A percentile compares a stretch with the other conserved stretches of the same genome.
These are phyloP conservation scores for Desmodesmus armatus DNA, from an alignment of 139 green algal species.

Conservation along the genomic window DNA sequence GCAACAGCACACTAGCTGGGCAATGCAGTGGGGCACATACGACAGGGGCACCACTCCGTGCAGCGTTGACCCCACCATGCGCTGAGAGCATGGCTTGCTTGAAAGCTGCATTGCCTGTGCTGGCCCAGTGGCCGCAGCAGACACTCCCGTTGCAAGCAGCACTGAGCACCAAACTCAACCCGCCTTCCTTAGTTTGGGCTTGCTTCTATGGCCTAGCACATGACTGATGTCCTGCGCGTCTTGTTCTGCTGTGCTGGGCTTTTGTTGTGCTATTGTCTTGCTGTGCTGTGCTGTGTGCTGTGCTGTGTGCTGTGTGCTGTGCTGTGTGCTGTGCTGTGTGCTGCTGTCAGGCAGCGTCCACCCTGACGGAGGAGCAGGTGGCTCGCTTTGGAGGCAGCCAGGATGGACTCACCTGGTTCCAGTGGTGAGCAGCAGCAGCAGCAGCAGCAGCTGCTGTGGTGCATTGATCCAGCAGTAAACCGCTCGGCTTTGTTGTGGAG, in stretches of 20 bases:
- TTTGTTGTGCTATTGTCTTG: background rate
- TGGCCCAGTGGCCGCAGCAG: no score
- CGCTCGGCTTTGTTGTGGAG: background rate
- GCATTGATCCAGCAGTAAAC: background rate
- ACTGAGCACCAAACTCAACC: no score
- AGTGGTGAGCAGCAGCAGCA: constrained; percentile 41
- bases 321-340: no score
- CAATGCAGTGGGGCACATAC: background rate
- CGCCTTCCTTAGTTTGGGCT: no score
- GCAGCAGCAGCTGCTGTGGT: background rate
- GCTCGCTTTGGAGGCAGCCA: constrained; percentile 11
- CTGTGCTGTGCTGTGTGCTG: background rate
- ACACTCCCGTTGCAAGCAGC: no score
- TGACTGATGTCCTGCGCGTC: no score
- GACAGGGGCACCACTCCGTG: background rate
- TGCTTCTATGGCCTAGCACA: no score
- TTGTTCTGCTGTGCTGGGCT: no score
- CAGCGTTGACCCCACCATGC: background rate
- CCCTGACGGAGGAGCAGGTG: constrained; percentile 37
- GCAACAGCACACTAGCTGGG: background rate
- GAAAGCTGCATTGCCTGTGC: background rate
- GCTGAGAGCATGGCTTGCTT: background rate
- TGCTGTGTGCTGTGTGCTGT: background rate
- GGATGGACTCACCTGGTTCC: constrained; percentile 53
- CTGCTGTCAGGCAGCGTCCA: constrained; percentile 11